Evolutionary conservation across 2,329 filamentous ascomycete genomes (phyloP).

Genomic region (Pseudogymnoascus verrucosus): DNA sequence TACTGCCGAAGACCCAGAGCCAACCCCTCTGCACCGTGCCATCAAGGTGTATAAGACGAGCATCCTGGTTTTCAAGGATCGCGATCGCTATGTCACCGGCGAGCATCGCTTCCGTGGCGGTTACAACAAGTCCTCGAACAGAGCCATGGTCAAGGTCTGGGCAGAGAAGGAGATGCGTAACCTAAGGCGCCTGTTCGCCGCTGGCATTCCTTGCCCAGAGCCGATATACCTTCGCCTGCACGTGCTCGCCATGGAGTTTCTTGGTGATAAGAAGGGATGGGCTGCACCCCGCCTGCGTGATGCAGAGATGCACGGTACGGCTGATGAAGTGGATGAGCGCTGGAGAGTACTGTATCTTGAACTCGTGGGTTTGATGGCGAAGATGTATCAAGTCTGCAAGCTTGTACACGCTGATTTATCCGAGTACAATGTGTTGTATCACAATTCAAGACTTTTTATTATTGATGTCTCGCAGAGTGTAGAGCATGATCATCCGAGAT

Average conservation of each 20-base stretch:
- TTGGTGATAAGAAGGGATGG: slow-evolving; percentile 80
- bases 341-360: slow-evolving; percentile 78
- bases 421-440: slow-evolving; percentile 95
- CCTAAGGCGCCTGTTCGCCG: slow-evolving; percentile 70
- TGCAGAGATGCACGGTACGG: slow-evolving; percentile 55
- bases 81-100: slow-evolving; percentile 90
- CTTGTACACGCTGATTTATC: slow-evolving; percentile 94
- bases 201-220: slow-evolving; percentile 84
- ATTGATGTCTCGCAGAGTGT: slow-evolving; percentile 98
- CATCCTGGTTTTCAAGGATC: slow-evolving; percentile 95
- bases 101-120: slow-evolving; percentile 87
- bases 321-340: slow-evolving; percentile 56
- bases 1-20: slow-evolving; percentile 41
- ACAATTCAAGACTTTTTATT: slow-evolving; percentile 74
- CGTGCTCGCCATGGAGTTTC: slow-evolving; percentile 88
- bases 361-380: slow-evolving; percentile 79
- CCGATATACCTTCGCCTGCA: slow-evolving; percentile 86
- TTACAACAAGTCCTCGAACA: slow-evolving; percentile 89
- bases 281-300: slow-evolving; percentile 85
- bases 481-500: slow-evolving; percentile 90
- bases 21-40: slow-evolving; percentile 61
- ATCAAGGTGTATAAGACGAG: slow-evolving; percentile 99
- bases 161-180: slow-evolving; percentile 98
- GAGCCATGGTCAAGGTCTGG: slow-evolving; percentile 97
- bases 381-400: slow-evolving; percentile 83